Conservation (phyloP, 139 green algal genomes). For the Chlamydomonas sp. region DNA sequence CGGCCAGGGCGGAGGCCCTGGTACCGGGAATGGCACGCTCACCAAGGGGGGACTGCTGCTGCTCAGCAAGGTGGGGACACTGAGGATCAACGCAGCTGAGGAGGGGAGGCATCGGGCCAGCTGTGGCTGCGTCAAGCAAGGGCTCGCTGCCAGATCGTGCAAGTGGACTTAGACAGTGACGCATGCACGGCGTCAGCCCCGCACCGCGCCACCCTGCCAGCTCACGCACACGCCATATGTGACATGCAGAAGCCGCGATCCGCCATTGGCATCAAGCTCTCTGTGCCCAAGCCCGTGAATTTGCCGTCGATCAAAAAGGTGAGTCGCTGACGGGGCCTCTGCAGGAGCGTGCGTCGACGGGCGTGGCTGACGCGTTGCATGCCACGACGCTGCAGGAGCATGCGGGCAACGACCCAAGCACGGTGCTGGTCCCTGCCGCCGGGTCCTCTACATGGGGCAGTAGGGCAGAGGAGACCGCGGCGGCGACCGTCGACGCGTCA, state of each 20-base stretch:
- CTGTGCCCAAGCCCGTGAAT: slow-evolving; percentile 73
- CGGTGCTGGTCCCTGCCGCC: slow-evolving; percentile 55
- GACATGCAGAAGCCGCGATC: slow-evolving; percentile 39
- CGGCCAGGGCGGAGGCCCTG: slow-evolving; percentile 5
- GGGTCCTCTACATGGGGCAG: too few relatives aligned
- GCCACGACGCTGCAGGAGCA: slow-evolving; percentile 50
- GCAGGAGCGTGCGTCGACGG: neutral
- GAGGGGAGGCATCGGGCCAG: neutral
- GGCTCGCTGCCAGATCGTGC: too few relatives aligned
- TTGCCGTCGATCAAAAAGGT: slow-evolving; percentile 74
- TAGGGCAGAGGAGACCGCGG: too few relatives aligned
- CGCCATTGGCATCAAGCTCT: slow-evolving; percentile 49
- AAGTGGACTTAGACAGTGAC: too few relatives aligned
- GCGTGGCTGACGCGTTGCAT: neutral
- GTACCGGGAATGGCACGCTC: slow-evolving; percentile 32
- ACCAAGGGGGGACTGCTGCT: slow-evolving; percentile 33
- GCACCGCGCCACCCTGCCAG: too few relatives aligned
- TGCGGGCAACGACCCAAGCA: slow-evolving; percentile 62
- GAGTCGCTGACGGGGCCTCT: neutral
- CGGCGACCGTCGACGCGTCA: too few relatives aligned
- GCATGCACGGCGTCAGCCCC: too few relatives aligned
- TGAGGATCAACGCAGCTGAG: neutral
- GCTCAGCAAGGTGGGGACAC: slow-evolving; percentile 30
- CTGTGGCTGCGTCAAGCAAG: too few relatives aligned
- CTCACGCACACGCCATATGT: too few relatives aligned